Base-by-base conservation (phyloP, 108 stramenopile genomes). In the Cyclotella baltica region DNA sequence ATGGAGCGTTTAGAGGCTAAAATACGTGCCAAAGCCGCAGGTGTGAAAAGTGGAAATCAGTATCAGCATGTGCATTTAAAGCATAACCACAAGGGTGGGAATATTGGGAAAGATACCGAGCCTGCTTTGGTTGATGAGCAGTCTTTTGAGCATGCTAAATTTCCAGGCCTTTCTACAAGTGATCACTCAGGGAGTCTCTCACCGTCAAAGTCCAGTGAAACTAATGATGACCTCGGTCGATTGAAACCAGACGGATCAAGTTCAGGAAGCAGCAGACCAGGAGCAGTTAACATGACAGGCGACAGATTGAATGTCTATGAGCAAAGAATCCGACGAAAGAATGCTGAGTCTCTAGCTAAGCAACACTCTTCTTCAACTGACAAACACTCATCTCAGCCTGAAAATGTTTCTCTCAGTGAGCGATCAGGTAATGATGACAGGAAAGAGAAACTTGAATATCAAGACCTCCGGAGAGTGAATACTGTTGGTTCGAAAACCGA, bases 11-110 rank as follows among this genome's bases (percentile, higher is more conserved):
- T 70, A 15, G 51, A 70, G 2, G 55, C 30, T 0, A 57, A 29
- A 28, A 56, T 70, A 10, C 52, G 52, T 3, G 22, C 55, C 18
- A 70, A 70, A 30, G 16, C 13, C 16, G 59, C n/a, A n/a, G n/a
- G n/a, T n/a, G n/a, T n/a, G n/a, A n/a, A n/a, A n/a, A 25, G 27
- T 29, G 27, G 1, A 20, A 25, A 57, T 4, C 13, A 57, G 2
- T 11, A 20, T 1, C 55, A 57, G 13, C 27, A 57, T 6, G 27
- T 57, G 18, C 59, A 62, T 20, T 62, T 35, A 35, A 34, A 10
- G 40, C 13, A 43, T 13, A 43, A 13, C 40, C 40, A 43, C 19
- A 35, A 2, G 3, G 27, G 31, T 34, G 59, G 35, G 16, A 35
- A 62, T 62, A 0, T 5, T 34, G 59, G 25, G 11, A 25, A 23